phyloP scores from a whole-genome alignment of 2,329 filamentous ascomycete species.

The Ilyonectria robusta region DNA sequence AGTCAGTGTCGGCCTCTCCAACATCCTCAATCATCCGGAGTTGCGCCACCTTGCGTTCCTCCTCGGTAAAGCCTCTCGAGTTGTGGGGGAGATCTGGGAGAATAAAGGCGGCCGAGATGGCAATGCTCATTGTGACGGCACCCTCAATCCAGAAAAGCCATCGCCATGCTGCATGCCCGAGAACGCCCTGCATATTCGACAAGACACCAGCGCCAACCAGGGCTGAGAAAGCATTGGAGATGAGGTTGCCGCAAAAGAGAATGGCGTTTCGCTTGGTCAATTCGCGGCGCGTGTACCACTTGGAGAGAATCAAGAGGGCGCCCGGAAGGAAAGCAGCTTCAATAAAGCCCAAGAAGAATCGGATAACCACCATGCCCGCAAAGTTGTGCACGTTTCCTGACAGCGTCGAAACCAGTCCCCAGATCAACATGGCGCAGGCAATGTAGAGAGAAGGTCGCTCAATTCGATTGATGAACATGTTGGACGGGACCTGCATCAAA shows the following conservation, averaged over 20 bases:
- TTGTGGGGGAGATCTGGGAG: slow-evolving; percentile 70
- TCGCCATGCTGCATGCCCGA: slow-evolving; percentile 70
- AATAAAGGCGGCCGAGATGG: slow-evolving; percentile 62
- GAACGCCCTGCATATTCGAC: slow-evolving; percentile 69
- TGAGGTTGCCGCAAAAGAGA: slow-evolving; percentile 71
- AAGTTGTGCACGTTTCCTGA: slow-evolving; percentile 68
- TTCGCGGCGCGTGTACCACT: slow-evolving; percentile 77
- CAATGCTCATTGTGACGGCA: slow-evolving; percentile 63
- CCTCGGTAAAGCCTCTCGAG: slow-evolving; percentile 69
- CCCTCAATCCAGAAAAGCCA: slow-evolving; percentile 76
- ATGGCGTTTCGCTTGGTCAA: slow-evolving; percentile 69
- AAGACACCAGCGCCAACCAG: slow-evolving; percentile 72
- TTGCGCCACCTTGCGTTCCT: slow-evolving; percentile 70
- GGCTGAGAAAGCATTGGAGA: slow-evolving; percentile 72
- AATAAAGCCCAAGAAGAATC: slow-evolving; percentile 73
- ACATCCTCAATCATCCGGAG: slow-evolving; percentile 71
- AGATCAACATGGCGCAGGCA: slow-evolving; percentile 66
- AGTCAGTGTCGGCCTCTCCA: slow-evolving; percentile 68
- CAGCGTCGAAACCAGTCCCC: slow-evolving; percentile 72
- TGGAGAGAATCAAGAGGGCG: slow-evolving; percentile 73
- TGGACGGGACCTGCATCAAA: slow-evolving; percentile 73
- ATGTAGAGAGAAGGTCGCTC: slow-evolving; percentile 67
- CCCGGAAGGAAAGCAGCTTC: slow-evolving; percentile 77
- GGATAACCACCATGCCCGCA: slow-evolving; percentile 66
- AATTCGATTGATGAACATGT: slow-evolving; percentile 71